Evolutionary conservation across 805 yeast species (phyloP).

Genomic region (Kurtzmaniella fragi): DNA sequence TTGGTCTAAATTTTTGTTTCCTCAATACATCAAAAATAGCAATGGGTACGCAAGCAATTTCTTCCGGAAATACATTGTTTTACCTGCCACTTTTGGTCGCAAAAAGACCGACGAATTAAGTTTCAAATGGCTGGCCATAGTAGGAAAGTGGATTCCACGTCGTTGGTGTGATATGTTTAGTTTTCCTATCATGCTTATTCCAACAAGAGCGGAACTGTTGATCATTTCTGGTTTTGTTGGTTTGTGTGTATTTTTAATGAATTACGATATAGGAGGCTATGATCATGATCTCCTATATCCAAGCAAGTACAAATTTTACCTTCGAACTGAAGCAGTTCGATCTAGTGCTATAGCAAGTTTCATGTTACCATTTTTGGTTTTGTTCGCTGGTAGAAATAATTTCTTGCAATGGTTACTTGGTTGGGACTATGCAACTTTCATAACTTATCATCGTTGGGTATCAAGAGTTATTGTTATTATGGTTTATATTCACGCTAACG

Average conservation of each 20-base stretch:
- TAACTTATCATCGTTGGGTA: slow-evolving; percentile 56
- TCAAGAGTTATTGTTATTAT: slow-evolving; percentile 44
- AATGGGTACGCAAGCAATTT: slow-evolving; percentile 24
- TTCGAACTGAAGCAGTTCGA: slow-evolving; percentile 42
- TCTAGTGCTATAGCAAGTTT: slow-evolving; percentile 45
- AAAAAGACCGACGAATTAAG: slow-evolving; percentile 17
- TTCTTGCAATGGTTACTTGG: slow-evolving; percentile 54
- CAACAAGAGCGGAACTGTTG: slow-evolving; percentile 49
- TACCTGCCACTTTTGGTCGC: slow-evolving; percentile 17
- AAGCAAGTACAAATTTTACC: slow-evolving; percentile 4
- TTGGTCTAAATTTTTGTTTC: slow-evolving; percentile 28
- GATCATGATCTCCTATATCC: slow-evolving; percentile 32
- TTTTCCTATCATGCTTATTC: slow-evolving; percentile 30
- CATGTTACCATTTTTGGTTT: slow-evolving; percentile 47
- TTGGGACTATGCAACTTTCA: slow-evolving; percentile 50
- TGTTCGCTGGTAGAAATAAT: slow-evolving; percentile 66
- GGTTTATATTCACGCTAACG: slow-evolving; percentile 46
- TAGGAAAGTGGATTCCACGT: slow-evolving; percentile 13
- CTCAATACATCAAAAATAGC: slow-evolving; percentile 12
- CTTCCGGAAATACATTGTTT: slow-evolving; percentile 21
- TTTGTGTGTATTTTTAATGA: slow-evolving; percentile 21
- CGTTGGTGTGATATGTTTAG: slow-evolving; percentile 43
- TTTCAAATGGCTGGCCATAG: slow-evolving; percentile 7
- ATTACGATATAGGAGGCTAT: slow-evolving; percentile 16
- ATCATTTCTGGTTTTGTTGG: slow-evolving; percentile 36